Base-by-base conservation (phyloP, 768 basidiomycete species). In the Paxillus involutus region DNA sequence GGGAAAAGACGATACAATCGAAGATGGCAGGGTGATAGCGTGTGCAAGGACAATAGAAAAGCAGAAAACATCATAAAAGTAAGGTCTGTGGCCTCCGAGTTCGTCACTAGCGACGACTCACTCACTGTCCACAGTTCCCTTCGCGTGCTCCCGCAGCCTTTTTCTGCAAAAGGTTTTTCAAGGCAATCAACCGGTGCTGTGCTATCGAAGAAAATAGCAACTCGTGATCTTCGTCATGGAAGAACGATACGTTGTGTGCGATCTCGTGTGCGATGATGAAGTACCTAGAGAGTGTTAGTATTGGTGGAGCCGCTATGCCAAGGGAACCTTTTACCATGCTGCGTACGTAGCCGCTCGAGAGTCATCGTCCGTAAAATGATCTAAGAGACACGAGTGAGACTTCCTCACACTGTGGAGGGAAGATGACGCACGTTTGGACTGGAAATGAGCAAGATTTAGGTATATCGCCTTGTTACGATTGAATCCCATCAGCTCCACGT, bases 181-280 rank as follows among this genome's bases (percentile, higher is more conserved):
- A 35, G 12, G 35, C 35, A 35, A 35, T 13, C 35, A 35, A 14
- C 35, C 35, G 35, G 35, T 12, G 5, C 10, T 35, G 35, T 4
- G 45, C 61, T 4, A 65, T 24, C 32, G 37, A 41, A 19, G 64
- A 47, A 30, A 59, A 59, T 17, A 68, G 46, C 3, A 60, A 43
- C 17, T 67, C 65, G 16, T 67, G 65, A 32, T 68, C 53, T 45
- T 66, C 66, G 4, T 68, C 62, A 12, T 68, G 67, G 14, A 64
- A 61, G 50, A 55, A 47, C 0, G 58, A 52, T 11, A 47, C 42
- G 10, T 64, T 62, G 52, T 67, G 67, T 14, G 66, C 67, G 6
- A 67, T 58, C 47, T 67, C 66, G 14, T 67, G 66, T 2, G 59
- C 65, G 55, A 69, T 65, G 3, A 67, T 62, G 33, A 69, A 61